Evolutionary conservation across 495 filamentous ascomycete genomes (phyloP), one percentile per base, ranked within the genome.

Genomic region (Xylaria curta): DNA sequence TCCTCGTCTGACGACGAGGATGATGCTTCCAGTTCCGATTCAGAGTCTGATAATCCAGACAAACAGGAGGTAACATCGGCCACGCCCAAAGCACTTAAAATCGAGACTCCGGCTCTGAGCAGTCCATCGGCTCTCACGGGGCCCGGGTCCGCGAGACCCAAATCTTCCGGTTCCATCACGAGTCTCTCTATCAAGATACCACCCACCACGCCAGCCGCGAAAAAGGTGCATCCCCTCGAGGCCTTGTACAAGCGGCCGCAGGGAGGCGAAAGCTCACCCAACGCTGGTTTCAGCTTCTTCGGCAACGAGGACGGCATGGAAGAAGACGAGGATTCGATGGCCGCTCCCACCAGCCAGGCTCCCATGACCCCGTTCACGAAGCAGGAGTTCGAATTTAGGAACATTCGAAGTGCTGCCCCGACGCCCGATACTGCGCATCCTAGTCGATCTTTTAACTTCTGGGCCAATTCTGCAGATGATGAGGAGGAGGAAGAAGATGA

Each of bases 361-460:
- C 94, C 93, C 3, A 88, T 94, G 72, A 96, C 94, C 0, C 94
- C 94, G 0, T 97, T 90, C 77, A 92, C 91, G 2, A 90, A 90
- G 69, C 87, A 88, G 69, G 94, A 97, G 70, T 85, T 95, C 13
- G 91, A 93, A 74, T 85, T 85, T 67, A 88, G 94, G 47, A 89
- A 89, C 21, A 73, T 92, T 19, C 85, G 94, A 54, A 97, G 94
- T 75, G 95, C 95, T 13, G 96, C 96, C 0, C 96, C 96, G 2
- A 98, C 96, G 0, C 96, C 96, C 0, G 96, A 99, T 76, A 98
- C 96, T 0, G 92, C 93, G n/a, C 87, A 92, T 68, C 89, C 90
- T 24, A 87, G 83, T 40, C 85, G 87, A 24, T 82, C 86, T 47
- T 87, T 86, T 68, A 84, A 83, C 71, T 78, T 85, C 6, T 88